A percentile compares a stretch with the other conserved stretches of the same genome.
Evolutionary conservation across 2,329 filamentous ascomycete genomes (phyloP).

Genomic region (Trichoderma hamatum): DNA sequence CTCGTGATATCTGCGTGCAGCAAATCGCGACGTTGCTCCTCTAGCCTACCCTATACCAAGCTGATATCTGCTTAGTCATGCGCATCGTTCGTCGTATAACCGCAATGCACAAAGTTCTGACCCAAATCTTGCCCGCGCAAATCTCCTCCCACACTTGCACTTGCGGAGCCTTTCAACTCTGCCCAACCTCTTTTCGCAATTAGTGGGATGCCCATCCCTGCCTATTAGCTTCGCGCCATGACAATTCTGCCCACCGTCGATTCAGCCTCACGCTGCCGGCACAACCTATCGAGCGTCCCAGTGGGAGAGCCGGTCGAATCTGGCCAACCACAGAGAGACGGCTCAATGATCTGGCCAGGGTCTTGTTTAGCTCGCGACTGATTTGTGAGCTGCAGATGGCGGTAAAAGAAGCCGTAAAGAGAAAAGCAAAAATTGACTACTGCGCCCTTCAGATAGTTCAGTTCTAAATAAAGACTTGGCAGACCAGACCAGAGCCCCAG

Average conservation of each 20-base stretch:
- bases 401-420: constrained; percentile 9
- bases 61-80: constrained; percentile 3
- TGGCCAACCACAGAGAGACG: neutral
- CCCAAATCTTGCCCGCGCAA: neutral
- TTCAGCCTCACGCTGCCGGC: constrained; percentile 22
- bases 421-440: neutral
- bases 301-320: neutral
- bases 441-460: constrained; percentile 2
- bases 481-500: neutral
- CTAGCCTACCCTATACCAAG: neutral
- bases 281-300: neutral
- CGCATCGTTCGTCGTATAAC: neutral
- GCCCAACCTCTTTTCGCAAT: constrained; percentile 1
- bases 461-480: neutral
- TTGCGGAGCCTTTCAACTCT: neutral
- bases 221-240: neutral
- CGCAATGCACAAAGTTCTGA: constrained; percentile 5
- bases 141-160: neutral
- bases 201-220: constrained; percentile 5
- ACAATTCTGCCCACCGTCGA: neutral
- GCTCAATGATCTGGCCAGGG: neutral
- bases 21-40: neutral
- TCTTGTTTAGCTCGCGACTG: constrained; percentile 14
- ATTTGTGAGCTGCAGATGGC: constrained; percentile 23
- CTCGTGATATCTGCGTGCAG: neutral